These are phyloP conservation scores for Podospora sp. DNA, from an alignment of 495 filamentous ascomycete genomes.

Conservation along the genomic window DNA sequence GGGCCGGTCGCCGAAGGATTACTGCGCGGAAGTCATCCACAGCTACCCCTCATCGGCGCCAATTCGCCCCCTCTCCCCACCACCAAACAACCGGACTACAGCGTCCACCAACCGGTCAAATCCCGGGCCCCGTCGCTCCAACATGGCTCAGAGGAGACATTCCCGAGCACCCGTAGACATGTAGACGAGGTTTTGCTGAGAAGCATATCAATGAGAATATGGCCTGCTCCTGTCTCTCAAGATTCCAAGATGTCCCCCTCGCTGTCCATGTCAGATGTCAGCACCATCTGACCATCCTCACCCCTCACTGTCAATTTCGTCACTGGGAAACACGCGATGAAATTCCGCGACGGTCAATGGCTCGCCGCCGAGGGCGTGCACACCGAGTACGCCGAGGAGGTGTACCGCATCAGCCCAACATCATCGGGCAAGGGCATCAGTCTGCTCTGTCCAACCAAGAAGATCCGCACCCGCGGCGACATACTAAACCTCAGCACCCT, in stretches of 20 bases:
- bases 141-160: neutral
- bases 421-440: conserved; percentile 43
- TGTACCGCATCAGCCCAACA: conserved; percentile 47
- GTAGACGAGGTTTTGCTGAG: neutral
- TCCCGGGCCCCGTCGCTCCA: neutral
- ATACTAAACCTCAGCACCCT: conserved; percentile 59
- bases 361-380: conserved; percentile 50
- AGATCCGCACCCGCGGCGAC: conserved; percentile 53
- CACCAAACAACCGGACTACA: neutral
- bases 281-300: neutral
- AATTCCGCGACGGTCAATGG: conserved; percentile 40
- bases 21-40: neutral
- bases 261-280: neutral
- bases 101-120: neutral
- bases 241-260: neutral
- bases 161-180: neutral
- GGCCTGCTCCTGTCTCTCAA: neutral
- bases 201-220: neutral
- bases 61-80: neutral
- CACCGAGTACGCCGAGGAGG: conserved; percentile 58
- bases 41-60: neutral
- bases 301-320: too few species aligned
- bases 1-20: neutral
- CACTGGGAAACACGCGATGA: conserved; percentile 15
- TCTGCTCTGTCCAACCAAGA: conserved; percentile 53